Evolutionary conservation across 768 basidiomycete species (phyloP), one percentile per base, ranked within the genome.

Genomic region (Lactarius tabidus): DNA sequence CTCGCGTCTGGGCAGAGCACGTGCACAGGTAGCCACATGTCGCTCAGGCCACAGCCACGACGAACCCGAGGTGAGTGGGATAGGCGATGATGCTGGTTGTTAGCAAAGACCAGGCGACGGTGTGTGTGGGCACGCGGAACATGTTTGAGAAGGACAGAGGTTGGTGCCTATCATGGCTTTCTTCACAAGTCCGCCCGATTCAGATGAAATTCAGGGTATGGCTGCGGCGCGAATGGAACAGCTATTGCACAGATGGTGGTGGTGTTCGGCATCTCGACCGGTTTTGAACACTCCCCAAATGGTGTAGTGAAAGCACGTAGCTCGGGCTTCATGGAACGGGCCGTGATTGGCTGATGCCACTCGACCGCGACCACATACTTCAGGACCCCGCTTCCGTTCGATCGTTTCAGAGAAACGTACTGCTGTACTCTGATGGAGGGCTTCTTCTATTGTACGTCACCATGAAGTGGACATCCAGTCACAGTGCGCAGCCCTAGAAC

Each of bases 291-390:
- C 48, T 23, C 43, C 43, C 33, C 33, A 23, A 15, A 15, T 28
- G 6, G 48, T 17, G 23, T 26, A 51, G 23, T 51, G 48, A 26
- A 51, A 51, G 48, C 48, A 15, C 43, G 3, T 10, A 23, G 9
- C 72, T 88, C 87, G 31, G 87, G 86, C 72, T 79, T 85, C 81
- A 87, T 83, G 28, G 79, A 78, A 45, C 86, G 78, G 1, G 83
- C 85, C 61, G 86, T 87, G 70, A 84, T 78, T 8, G 48, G 48
- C 7, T 23, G 14, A 38, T 38, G 38, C 12, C 38, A 38, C 14
- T 38, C 14, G 8, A 36, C 35, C 39, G n/a, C n/a, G n/a, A n/a
- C n/a, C n/a, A 3, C 43, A 38, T 23, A 12, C 26, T 33, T 52
- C 63, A 57, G 57, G 23, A 17, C 15, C 57, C 55, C 45, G 45